Conservation (phyloP, 2,329 filamentous ascomycete genomes). For the Gyromitra esculenta region DNA sequence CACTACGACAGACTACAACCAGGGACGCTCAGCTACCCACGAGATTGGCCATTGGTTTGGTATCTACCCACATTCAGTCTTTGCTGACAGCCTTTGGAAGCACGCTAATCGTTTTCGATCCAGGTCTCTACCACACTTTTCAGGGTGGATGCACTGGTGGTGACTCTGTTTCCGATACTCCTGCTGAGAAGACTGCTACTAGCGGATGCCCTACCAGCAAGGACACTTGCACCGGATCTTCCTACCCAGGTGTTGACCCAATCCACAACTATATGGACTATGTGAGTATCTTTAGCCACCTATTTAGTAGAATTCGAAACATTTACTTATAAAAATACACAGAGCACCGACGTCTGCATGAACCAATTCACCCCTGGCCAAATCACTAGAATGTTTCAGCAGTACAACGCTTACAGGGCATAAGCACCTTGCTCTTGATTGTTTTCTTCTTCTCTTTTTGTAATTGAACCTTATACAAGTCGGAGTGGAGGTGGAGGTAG, state of each 20-base stretch:
- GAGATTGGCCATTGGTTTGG: conserved; percentile 66
- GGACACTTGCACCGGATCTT: conserved; percentile 58
- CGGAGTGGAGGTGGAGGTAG: neutral
- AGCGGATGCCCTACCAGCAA: conserved; percentile 62
- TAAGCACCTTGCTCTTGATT: conserved; percentile 29
- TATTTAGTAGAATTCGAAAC: neutral
- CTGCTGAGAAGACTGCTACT: conserved; percentile 59
- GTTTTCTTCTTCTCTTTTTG: neutral
- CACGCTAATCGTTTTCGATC: neutral
- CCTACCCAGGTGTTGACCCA: conserved; percentile 57
- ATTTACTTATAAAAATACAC: conserved; percentile 55
- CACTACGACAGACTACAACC: conserved; percentile 59
- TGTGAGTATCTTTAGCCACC: conserved; percentile 30
- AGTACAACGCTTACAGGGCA: conserved; percentile 61
- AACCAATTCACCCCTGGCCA: conserved; percentile 64
- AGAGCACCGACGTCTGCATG: conserved; percentile 61
- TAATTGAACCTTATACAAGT: neutral
- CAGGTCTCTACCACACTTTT: conserved; percentile 64
- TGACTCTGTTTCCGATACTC: conserved; percentile 62
- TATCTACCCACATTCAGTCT: conserved; percentile 9
- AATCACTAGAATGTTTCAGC: conserved; percentile 61
- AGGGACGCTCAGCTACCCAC: conserved; percentile 58
- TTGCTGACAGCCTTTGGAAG: no score
- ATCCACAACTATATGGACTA: conserved; percentile 61
- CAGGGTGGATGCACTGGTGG: conserved; percentile 62